Evolutionary conservation across 805 yeast species (phyloP).

Genomic region (Zygoascus biomembranicola): DNA sequence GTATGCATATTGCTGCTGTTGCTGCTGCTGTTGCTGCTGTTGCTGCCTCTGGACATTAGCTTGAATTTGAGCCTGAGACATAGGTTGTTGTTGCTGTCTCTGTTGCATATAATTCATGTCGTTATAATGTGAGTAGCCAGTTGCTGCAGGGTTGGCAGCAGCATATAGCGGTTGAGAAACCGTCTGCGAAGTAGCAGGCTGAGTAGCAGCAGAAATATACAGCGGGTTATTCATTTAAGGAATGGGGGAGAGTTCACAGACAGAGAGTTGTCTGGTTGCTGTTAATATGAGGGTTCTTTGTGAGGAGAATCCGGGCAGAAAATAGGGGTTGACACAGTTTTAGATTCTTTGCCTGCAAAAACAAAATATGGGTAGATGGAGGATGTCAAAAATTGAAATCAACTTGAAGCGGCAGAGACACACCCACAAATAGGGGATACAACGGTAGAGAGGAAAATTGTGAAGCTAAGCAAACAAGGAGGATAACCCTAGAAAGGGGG

Average conservation of each 20-base stretch:
- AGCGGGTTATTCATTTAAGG: not conserved
- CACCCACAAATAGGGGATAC: not conserved
- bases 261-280: not conserved
- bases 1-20: constrained; percentile 10
- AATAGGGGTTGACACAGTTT: not conserved
- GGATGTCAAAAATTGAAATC: not conserved
- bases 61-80: not conserved
- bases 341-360: not conserved
- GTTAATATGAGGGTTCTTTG: not conserved
- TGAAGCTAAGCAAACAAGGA: not conserved
- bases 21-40: constrained; percentile 4
- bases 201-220: not conserved
- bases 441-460: not conserved
- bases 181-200: not conserved
- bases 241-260: not conserved
- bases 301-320: not conserved
- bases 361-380: not conserved
- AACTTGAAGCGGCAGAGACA: not conserved
- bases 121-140: not conserved
- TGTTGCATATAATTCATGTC: not conserved
- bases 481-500: too few species aligned
- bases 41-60: not conserved
- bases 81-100: not conserved
- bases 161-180: not conserved
- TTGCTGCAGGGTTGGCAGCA: not conserved